Conservation (phyloP, 2,329 filamentous ascomycete genomes). For the Fusarium newnesense region DNA sequence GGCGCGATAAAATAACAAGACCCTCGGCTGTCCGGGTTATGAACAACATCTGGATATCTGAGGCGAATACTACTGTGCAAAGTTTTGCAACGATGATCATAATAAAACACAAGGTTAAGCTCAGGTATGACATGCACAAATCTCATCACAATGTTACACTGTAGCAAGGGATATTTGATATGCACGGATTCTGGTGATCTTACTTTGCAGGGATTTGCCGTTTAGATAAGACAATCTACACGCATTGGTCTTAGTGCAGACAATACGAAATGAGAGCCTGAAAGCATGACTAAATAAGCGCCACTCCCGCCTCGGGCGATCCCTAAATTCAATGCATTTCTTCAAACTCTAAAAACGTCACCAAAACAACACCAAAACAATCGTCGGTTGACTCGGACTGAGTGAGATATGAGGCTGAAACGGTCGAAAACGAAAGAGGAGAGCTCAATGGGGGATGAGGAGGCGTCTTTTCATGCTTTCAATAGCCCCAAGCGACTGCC, state of each 20-base stretch:
- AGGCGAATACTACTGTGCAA: not conserved
- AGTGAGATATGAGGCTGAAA: not conserved
- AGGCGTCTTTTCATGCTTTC: conserved; percentile 9
- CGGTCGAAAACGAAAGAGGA: not conserved
- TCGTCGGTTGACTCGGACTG: not conserved
- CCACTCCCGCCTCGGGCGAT: conserved; percentile 1
- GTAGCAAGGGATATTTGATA: not conserved
- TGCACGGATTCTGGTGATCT: not conserved
- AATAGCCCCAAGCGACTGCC: conserved; percentile 17
- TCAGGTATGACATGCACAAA: not conserved
- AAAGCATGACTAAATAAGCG: not conserved
- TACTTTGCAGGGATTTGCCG: not conserved
- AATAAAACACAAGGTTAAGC: not conserved
- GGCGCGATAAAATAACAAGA: no score
- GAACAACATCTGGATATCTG: not conserved
- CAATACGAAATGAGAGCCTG: conserved; percentile 6
- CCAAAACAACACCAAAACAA: conserved; percentile 2
- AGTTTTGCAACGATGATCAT: not conserved
- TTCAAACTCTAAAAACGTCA: not conserved
- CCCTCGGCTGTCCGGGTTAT: not conserved
- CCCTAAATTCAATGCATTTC: not conserved
- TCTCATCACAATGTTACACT: not conserved
- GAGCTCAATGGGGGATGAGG: not conserved
- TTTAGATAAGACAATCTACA: not conserved
- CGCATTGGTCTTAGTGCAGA: conserved; percentile 10